Percentiles rank a stretch among this genome's conserved stretches.
These are phyloP conservation scores for Thalassia testudinum DNA, from an alignment of 116 monocot species.

Conservation along the genomic window DNA sequence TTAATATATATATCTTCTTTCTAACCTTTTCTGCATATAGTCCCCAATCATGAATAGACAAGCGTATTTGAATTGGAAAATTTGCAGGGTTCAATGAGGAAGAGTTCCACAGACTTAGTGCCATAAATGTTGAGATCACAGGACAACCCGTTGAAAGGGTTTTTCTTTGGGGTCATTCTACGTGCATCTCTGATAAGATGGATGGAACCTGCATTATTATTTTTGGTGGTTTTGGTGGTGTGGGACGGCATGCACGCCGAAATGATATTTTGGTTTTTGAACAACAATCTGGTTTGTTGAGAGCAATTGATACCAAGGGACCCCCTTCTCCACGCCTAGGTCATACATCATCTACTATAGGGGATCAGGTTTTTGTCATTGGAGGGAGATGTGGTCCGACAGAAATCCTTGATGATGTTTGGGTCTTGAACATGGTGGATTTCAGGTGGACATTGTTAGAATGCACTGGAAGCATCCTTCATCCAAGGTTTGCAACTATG, in stretches of 20 bases:
- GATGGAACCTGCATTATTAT: constrained; percentile 26
- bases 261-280: constrained; percentile 52
- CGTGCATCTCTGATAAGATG: constrained; percentile 18
- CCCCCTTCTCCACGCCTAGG: constrained; percentile 69
- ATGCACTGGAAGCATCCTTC: constrained; percentile 47
- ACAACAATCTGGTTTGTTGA: constrained; percentile 37
- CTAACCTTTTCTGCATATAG: too few species aligned
- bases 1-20: too few species aligned
- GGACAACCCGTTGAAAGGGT: constrained; percentile 75
- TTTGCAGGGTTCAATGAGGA: too few species aligned
- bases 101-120: background rate
- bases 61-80: too few species aligned
- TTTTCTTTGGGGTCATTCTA: constrained; percentile 84
- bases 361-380: constrained; percentile 44
- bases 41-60: too few species aligned
- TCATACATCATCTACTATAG: constrained; percentile 52
- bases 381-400: constrained; percentile 79
- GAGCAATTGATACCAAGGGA: constrained; percentile 19
- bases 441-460: constrained; percentile 47
- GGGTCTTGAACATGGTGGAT: constrained; percentile 39
- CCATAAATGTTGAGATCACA: constrained; percentile 12
- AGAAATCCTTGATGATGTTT: constrained; percentile 76
- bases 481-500: constrained; percentile 49
- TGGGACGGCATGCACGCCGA: constrained; percentile 74
- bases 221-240: constrained; percentile 95